A percentile compares a stretch with the other conserved stretches of the same genome.
These are phyloP conservation scores for Sporormia fimetaria DNA, from an alignment of 495 filamentous ascomycete species.

Conservation along the genomic window DNA sequence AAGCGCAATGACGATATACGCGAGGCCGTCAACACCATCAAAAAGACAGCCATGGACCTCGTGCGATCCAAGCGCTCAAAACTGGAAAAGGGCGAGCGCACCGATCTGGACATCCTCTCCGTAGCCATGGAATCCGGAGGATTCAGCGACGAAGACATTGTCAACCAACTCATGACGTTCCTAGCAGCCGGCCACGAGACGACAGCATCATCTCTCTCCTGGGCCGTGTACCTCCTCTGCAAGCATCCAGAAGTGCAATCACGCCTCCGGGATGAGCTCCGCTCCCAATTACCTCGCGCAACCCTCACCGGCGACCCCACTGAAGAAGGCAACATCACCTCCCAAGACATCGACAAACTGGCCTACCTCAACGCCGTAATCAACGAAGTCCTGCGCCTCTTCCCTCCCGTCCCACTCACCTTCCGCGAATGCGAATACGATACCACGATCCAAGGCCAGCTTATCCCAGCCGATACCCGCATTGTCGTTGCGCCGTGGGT, in stretches of 20 bases:
- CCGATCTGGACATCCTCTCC: conserved; percentile 67
- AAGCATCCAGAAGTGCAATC: conserved; percentile 46
- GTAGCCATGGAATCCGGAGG: conserved; percentile 66
- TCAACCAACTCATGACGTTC: conserved; percentile 94
- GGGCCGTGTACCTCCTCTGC: conserved; percentile 49
- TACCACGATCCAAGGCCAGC: conserved; percentile 48
- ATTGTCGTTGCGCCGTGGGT: conserved; percentile 41
- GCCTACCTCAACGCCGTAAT: conserved; percentile 52
- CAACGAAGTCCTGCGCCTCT: conserved; percentile 48
- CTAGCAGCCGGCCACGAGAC: conserved; percentile 85
- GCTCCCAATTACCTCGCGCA: conserved; percentile 54
- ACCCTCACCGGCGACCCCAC: conserved; percentile 34
- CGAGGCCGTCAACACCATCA: conserved; percentile 46
- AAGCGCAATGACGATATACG: conserved; percentile 52
- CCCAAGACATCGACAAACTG: conserved; percentile 42
- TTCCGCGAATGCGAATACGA: conserved; percentile 51
- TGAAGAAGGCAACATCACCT: conserved; percentile 39
- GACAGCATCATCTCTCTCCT: conserved; percentile 48
- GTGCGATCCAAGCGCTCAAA: conserved; percentile 57
- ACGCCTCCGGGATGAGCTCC: conserved; percentile 50
- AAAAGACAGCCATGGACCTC: conserved; percentile 50
- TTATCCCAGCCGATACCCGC: conserved; percentile 44
- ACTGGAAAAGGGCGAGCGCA: conserved; percentile 38
- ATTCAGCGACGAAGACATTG: conserved; percentile 68
- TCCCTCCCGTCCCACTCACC: conserved; percentile 50